These are phyloP conservation scores for Dendrobium nobile DNA, from an alignment of 106 monocot genomes.

Conservation along the genomic window DNA sequence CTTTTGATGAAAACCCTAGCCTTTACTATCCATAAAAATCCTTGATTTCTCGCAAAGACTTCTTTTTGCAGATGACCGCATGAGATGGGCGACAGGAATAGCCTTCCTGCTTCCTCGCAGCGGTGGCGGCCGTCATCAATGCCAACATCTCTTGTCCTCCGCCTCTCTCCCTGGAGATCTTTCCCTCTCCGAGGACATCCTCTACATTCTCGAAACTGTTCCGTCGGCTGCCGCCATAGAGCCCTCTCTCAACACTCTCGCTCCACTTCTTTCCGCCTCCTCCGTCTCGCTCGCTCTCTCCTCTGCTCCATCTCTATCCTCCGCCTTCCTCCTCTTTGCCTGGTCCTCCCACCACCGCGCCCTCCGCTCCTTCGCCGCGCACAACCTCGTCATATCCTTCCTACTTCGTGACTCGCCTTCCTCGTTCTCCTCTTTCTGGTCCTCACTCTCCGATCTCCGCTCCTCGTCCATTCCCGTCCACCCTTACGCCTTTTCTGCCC, in stretches of 20 bases:
- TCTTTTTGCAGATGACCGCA: constrained; percentile 16
- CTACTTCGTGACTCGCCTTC: constrained; percentile 18
- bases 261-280: constrained; percentile 38
- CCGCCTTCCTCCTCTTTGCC: constrained; percentile 54
- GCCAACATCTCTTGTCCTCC: neutral
- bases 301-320: constrained; percentile 9
- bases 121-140: neutral
- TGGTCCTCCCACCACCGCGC: constrained; percentile 30
- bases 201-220: constrained; percentile 47
- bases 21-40: neutral
- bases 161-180: constrained; percentile 20
- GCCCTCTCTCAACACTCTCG: constrained; percentile 36
- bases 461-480: neutral
- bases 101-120: neutral
- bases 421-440: constrained; percentile 24
- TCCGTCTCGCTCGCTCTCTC: constrained; percentile 27
- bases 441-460: constrained; percentile 13
- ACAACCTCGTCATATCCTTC: constrained; percentile 36
- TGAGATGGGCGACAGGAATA: constrained; percentile 30
- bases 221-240: constrained; percentile 23
- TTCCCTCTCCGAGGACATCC: constrained; percentile 33
- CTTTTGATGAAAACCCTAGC: neutral
- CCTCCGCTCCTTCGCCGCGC: constrained; percentile 37
- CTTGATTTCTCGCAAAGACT: no score
- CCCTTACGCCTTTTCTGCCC: constrained; percentile 29